phyloP scores from a whole-genome alignment of 2,329 filamentous ascomycete genomes.

The Sporothrix pallida region DNA sequence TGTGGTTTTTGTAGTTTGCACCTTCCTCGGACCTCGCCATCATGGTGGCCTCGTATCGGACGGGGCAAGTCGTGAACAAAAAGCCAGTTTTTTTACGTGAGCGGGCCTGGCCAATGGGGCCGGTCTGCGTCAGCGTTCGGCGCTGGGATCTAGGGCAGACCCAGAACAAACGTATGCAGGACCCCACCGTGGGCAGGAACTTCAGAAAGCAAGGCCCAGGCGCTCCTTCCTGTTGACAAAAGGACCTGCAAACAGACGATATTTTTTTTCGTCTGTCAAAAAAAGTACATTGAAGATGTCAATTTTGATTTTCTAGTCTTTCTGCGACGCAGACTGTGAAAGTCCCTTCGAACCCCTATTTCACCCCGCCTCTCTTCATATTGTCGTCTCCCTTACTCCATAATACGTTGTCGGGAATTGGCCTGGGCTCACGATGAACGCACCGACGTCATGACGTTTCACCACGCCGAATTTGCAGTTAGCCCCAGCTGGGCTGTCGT shows the following conservation, averaged over 20 bases:
- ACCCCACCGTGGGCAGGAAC: conserved; percentile 8
- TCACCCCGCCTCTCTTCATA: not conserved
- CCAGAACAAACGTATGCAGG: conserved; percentile 1
- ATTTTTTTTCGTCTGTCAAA: not conserved
- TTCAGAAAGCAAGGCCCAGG: not conserved
- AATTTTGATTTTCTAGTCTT: no score
- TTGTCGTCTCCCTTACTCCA: not conserved
- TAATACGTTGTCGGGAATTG: not conserved
- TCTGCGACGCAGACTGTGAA: no score
- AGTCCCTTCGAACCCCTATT: no score
- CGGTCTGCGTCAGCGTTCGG: conserved; percentile 24
- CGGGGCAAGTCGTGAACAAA: not conserved
- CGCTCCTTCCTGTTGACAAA: conserved; percentile 2
- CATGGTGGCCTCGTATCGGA: conserved; percentile 23
- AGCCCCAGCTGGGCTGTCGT: not conserved
- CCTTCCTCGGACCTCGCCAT: not conserved
- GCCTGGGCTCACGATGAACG: conserved; percentile 5
- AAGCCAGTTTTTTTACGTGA: not conserved
- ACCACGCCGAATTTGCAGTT: conserved; percentile 14
- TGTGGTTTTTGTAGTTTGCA: not conserved
- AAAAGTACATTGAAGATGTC: no score
- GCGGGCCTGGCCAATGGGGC: conserved; percentile 7
- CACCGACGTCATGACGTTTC: conserved; percentile 23
- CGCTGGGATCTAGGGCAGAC: not conserved
- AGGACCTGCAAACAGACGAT: not conserved